Percentiles rank a stretch among this genome's conserved stretches.
Evolutionary conservation across 2,329 filamentous ascomycete species (phyloP).

Genomic region (Cercospora nicotianae): DNA sequence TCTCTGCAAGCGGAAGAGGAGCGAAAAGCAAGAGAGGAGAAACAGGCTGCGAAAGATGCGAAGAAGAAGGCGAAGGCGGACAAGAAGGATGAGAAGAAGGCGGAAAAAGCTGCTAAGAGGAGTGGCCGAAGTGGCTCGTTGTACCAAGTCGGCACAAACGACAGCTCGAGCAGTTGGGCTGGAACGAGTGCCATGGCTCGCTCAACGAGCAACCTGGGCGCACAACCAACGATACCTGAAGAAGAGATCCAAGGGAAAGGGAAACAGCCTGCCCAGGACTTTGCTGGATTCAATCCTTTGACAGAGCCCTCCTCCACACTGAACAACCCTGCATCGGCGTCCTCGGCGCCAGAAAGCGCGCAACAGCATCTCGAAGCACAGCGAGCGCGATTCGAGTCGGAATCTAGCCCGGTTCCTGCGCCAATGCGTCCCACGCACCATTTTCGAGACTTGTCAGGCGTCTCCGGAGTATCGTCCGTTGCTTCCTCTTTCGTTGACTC

Average conservation of each 20-base stretch:
- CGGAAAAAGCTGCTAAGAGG: conserved; percentile 67
- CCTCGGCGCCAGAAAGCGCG: conserved; percentile 36
- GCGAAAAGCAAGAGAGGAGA: conserved; percentile 79
- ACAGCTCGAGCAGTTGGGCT: conserved; percentile 38
- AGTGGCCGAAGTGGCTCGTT: conserved; percentile 57
- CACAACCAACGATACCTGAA: conserved; percentile 39
- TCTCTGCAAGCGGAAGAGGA: conserved; percentile 94
- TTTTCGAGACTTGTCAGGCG: conserved; percentile 80
- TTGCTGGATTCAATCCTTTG: conserved; percentile 45
- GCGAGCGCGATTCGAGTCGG: conserved; percentile 44
- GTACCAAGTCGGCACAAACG: conserved; percentile 38
- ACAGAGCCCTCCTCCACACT: conserved; percentile 46
- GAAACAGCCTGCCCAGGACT: conserved; percentile 49
- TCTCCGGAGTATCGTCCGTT: conserved; percentile 82
- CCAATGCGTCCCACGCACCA: conserved; percentile 48
- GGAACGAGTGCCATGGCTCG: conserved; percentile 35
- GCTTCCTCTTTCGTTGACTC: conserved; percentile 75
- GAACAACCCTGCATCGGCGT: conserved; percentile 37
- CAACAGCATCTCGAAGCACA: conserved; percentile 51
- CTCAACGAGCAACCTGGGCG: conserved; percentile 56
- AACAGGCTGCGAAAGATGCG: conserved; percentile 75
- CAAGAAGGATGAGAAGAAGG: conserved; percentile 63
- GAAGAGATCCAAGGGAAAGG: conserved; percentile 47
- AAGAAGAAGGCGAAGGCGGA: conserved; percentile 85
- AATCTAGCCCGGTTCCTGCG: conserved; percentile 29